Evolutionary conservation across 345 rosid genomes (phyloP), one percentile per base, ranked within the genome.

Genomic region (Arabis hirsuta): DNA sequence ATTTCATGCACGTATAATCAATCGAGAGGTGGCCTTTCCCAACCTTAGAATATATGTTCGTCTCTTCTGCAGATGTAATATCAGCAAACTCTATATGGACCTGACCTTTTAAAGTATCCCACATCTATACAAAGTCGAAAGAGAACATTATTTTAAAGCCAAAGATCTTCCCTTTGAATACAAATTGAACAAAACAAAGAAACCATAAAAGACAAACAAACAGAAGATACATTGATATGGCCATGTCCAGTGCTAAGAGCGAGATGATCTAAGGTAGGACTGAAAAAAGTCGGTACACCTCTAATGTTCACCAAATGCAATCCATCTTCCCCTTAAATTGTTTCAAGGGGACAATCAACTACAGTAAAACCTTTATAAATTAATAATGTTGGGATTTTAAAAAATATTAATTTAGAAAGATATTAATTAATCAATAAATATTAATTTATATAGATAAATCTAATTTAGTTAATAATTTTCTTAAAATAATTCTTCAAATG

Each of bases 181-280:
- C 24, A 65, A 62, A 34, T 44, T 36, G 39, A 36, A 8, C 46
- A 31, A 2, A 6, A 24, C 13, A 3, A 62, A 2, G 10, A n/a
- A 10, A 41, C 14, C n/a, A 13, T 5, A 32, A n/a, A 14, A 45
- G 20, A n/a, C n/a, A 54, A 9, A 24, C 45, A 44, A 29, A 59
- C 5, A 32, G n/a, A 32, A 29, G 41, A 41, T 67, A 78, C 97
- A 93, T 91, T 91, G 62, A 91, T 84, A 70, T 96, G 82, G 67
- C 96, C 97, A 81, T 89, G 93, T 13, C 97, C 97, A 0, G 93
- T 78, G 75, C 87, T 80, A 73, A 91, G 76, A 31, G 97, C 97
- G 9, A 91, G 84, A 73, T 89, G 86, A 62, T 91, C 93, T 48
- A 89, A 58, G 1, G 87, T 72, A 26, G 96, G 97, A 62, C 97